These are phyloP conservation scores for Salvia rosmarinus DNA, from an alignment of 257 asterid species.

Conservation along the genomic window DNA sequence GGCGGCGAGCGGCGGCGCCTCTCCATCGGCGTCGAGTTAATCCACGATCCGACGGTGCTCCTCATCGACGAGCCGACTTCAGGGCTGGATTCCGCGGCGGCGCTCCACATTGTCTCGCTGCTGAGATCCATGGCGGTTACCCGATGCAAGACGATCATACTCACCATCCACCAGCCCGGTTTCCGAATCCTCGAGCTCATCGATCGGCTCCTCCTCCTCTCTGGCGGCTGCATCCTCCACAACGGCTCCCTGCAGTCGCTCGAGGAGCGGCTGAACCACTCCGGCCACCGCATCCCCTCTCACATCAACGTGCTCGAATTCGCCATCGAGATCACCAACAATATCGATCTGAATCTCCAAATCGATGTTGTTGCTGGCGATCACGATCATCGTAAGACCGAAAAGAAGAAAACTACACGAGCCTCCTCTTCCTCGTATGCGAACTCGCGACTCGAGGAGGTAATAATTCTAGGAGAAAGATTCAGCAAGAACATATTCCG, in stretches of 20 bases:
- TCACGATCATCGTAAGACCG: background rate
- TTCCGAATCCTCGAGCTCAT: constrained; percentile 72
- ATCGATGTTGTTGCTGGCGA: constrained; percentile 9
- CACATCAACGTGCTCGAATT: constrained; percentile 80
- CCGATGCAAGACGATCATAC: constrained; percentile 57
- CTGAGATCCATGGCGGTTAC: constrained; percentile 54
- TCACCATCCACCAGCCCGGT: constrained; percentile 94
- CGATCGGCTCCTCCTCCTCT: constrained; percentile 66
- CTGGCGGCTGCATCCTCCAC: constrained; percentile 61
- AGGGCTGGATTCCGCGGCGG: constrained; percentile 84
- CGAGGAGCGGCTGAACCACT: constrained; percentile 44
- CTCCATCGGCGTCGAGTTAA: constrained; percentile 80
- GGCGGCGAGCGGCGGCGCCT: constrained; percentile 91
- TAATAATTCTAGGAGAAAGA: constrained; percentile 58
- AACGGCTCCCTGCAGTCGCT: constrained; percentile 61
- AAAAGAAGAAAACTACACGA: background rate
- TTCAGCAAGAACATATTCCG: constrained; percentile 73
- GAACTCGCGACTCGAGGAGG: constrained; percentile 54
- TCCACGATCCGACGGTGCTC: constrained; percentile 70
- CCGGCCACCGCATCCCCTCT: constrained; percentile 57
- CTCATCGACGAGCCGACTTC: constrained; percentile 88
- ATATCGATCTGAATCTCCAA: constrained; percentile 6
- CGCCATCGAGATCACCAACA: constrained; percentile 60
- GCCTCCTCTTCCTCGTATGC: constrained; percentile 30
- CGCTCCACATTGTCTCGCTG: constrained; percentile 61